phyloP scores from a whole-genome alignment of 2,329 filamentous ascomycete species.

The Dothistroma pini region DNA sequence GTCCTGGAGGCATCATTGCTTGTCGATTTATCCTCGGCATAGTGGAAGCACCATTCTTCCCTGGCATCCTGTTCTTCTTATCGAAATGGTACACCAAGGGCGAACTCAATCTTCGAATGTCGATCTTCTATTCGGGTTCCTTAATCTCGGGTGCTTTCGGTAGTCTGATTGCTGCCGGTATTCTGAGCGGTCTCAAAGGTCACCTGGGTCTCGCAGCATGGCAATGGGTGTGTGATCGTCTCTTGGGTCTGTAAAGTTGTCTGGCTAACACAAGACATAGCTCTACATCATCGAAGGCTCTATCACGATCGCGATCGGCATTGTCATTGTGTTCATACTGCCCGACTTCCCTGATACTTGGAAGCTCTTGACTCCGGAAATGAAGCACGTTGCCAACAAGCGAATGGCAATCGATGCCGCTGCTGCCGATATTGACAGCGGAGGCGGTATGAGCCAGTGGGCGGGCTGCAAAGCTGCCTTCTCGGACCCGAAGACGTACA shows the following conservation, averaged over 20 bases:
- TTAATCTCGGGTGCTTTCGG: conserved; percentile 70
- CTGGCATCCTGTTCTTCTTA: conserved; percentile 55
- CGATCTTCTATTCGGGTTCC: conserved; percentile 64
- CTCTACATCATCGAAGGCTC: conserved; percentile 42
- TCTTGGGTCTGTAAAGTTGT: neutral
- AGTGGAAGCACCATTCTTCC: conserved; percentile 49
- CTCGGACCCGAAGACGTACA: conserved; percentile 49
- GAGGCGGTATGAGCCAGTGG: conserved; percentile 47
- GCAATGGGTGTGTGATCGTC: conserved; percentile 35
- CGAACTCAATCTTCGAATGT: conserved; percentile 63
- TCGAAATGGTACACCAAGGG: conserved; percentile 66
- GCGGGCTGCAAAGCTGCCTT: conserved; percentile 51
- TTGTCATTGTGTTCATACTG: conserved; percentile 36
- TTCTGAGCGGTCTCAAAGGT: conserved; percentile 62
- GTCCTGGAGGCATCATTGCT: conserved; percentile 29
- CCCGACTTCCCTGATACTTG: conserved; percentile 51
- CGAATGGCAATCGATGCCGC: conserved; percentile 51
- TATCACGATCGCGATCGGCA: conserved; percentile 27
- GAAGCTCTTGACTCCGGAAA: conserved; percentile 40
- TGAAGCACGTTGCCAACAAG: conserved; percentile 46
- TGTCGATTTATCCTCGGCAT: conserved; percentile 62
- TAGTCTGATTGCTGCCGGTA: conserved; percentile 57
- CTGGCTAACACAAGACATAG: conserved; percentile 15
- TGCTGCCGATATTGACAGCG: conserved; percentile 49
- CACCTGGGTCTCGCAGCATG: conserved; percentile 56